phyloP scores from a whole-genome alignment of 345 rosid species.

The Populus simonii region DNA sequence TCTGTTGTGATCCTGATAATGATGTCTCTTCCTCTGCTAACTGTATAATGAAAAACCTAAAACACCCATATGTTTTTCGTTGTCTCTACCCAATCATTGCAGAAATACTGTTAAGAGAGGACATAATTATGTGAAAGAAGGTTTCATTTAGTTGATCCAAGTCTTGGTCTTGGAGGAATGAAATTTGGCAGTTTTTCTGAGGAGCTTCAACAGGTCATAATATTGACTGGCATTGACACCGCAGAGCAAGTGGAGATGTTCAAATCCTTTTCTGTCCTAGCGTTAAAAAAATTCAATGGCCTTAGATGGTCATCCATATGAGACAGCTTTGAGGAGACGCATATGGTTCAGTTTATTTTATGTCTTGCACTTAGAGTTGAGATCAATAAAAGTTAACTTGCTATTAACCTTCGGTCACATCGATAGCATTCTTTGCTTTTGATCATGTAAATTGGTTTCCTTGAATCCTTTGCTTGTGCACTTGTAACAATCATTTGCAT shows the following conservation, averaged over 20 bases:
- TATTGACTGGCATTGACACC: not conserved
- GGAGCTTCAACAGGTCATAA: not conserved
- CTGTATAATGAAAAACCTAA: not conserved
- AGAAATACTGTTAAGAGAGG: not conserved
- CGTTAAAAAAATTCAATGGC: not conserved
- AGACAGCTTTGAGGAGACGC: not conserved
- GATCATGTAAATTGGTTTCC: not conserved
- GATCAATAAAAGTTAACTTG: not conserved
- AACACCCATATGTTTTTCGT: not conserved
- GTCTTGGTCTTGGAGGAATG: not conserved
- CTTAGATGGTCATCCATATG: not conserved
- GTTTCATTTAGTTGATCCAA: not conserved
- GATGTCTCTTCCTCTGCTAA: not conserved
- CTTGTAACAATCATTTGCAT: not conserved
- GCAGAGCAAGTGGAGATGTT: not conserved
- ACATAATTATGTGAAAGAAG: not conserved
- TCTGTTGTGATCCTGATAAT: not conserved
- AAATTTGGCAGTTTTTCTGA: not conserved
- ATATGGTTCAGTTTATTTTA: not conserved
- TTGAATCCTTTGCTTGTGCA: not conserved
- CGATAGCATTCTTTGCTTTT: not conserved
- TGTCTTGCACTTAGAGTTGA: not conserved
- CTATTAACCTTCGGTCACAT: not conserved
- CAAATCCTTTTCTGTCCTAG: not conserved
- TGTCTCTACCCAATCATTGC: not conserved